Conservation (phyloP, 805 yeast genomes). For the Limtongozyma cylindracea region DNA sequence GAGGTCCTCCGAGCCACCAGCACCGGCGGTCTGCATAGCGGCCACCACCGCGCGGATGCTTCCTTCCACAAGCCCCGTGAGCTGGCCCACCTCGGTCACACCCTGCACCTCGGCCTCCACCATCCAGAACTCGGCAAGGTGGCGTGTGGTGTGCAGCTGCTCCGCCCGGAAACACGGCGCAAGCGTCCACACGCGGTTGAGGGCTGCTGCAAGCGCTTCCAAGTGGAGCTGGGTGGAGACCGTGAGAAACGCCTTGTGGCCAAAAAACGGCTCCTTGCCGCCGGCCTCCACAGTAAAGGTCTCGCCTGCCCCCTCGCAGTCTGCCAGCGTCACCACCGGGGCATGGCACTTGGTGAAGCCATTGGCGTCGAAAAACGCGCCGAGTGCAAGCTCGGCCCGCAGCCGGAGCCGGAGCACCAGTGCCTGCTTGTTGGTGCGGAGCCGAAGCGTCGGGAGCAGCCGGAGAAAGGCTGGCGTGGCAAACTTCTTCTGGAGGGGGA, state of each 20-base stretch:
- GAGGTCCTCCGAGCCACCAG: constrained; percentile 7
- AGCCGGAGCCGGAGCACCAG: constrained; percentile 57
- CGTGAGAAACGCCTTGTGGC: constrained; percentile 43
- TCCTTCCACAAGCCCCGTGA: constrained; percentile 40
- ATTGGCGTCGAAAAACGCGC: constrained; percentile 22
- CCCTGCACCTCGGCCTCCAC: constrained; percentile 76
- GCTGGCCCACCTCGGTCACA: constrained; percentile 24
- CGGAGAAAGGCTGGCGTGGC: constrained; percentile 46
- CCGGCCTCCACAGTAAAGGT: constrained; percentile 23
- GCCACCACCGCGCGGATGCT: constrained; percentile 30
- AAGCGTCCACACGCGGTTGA: constrained; percentile 67
- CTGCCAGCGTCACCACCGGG: constrained; percentile 70
- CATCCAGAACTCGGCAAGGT: constrained; percentile 94
- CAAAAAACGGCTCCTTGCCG: constrained; percentile 22
- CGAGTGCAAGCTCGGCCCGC: constrained; percentile 23
- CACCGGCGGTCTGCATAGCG: constrained; percentile 1
- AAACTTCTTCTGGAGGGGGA: constrained; percentile 67
- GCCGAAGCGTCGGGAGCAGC: constrained; percentile 50
- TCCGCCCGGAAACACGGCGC: constrained; percentile 93
- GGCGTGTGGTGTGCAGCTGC: constrained; percentile 66
- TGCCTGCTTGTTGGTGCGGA: constrained; percentile 40
- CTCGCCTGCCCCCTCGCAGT: constrained; percentile 97
- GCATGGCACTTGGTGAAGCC: constrained; percentile 57
- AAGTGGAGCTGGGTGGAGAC: constrained; percentile 86
- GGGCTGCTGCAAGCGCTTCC: constrained; percentile 52